Percentiles rank a stretch among this genome's conserved stretches.
These are phyloP conservation scores for Ciborinia camelliae DNA, from an alignment of 2,329 filamentous ascomycete species.

Conservation along the genomic window DNA sequence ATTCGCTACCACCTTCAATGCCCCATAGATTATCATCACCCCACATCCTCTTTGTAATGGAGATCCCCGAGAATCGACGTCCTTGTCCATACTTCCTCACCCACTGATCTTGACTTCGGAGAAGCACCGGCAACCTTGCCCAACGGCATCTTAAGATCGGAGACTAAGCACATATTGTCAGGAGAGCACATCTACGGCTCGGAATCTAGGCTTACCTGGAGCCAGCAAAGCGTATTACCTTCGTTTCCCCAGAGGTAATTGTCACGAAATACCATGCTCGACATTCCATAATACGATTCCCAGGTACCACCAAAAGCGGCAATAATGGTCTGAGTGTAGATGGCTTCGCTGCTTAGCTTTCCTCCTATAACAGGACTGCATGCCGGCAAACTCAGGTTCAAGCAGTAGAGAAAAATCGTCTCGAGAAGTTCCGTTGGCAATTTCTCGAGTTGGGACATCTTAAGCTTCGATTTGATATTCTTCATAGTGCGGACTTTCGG, in stretches of 20 bases:
- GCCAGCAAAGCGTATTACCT: no score
- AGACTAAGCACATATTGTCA: conserved; percentile 24
- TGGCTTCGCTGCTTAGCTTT: conserved; percentile 32
- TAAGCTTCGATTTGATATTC: conserved; percentile 32
- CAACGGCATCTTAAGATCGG: conserved; percentile 34
- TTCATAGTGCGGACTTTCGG: conserved; percentile 26
- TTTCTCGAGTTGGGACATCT: conserved; percentile 35
- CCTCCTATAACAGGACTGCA: conserved; percentile 34
- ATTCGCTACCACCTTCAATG: not conserved
- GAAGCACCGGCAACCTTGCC: conserved; percentile 29
- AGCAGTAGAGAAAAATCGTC: conserved; percentile 32
- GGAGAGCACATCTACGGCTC: not conserved
- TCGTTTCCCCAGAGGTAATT: no score
- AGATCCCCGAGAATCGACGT: not conserved
- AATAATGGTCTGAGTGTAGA: conserved; percentile 31
- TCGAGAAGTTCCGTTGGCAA: conserved; percentile 36
- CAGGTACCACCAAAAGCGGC: conserved; percentile 33
- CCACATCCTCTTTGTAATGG: not conserved
- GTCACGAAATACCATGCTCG: no score
- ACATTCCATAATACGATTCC: conserved; percentile 23
- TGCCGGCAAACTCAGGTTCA: conserved; percentile 34
- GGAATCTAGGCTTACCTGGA: conserved; percentile 19
- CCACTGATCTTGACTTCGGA: conserved; percentile 31
- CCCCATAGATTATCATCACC: no score
- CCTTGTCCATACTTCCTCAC: conserved; percentile 21